Conservation (phyloP, 805 yeast genomes). For the Naumovozyma dairenensis region DNA sequence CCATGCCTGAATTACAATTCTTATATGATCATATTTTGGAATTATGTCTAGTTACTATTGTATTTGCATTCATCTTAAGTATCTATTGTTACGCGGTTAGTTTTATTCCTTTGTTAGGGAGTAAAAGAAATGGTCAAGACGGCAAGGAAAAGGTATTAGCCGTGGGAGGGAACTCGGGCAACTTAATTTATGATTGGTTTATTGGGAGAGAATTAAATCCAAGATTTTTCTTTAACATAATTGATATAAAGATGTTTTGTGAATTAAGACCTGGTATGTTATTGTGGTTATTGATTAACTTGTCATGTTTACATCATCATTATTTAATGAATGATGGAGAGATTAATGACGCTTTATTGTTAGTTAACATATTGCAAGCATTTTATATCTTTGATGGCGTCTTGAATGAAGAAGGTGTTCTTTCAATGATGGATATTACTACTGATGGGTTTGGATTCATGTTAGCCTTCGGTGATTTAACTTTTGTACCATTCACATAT, state of each 20-base stretch:
- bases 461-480: conserved; percentile 90
- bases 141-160: conserved; percentile 68
- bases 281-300: conserved; percentile 70
- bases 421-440: conserved; percentile 92
- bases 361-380: conserved; percentile 62
- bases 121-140: conserved; percentile 38
- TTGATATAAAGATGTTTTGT: conserved; percentile 86
- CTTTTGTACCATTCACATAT: conserved; percentile 88
- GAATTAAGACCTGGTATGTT: conserved; percentile 93
- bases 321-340: conserved; percentile 41
- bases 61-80: conserved; percentile 57
- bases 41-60: conserved; percentile 50
- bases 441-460: conserved; percentile 97
- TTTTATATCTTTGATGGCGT: conserved; percentile 89
- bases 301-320: conserved; percentile 76
- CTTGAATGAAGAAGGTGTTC: conserved; percentile 76
- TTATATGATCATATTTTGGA: conserved; percentile 60
- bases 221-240: conserved; percentile 50
- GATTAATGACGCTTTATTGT: conserved; percentile 59
- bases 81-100: conserved; percentile 56
- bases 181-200: conserved; percentile 79
- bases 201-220: conserved; percentile 96
- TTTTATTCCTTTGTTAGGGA: conserved; percentile 44
- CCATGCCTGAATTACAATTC: conserved; percentile 71
- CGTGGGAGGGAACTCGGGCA: conserved; percentile 76